Percentiles rank a stretch among this genome's conserved stretches.
Evolutionary conservation across 345 rosid species (phyloP).

Genomic region (Alliaria petiolata): DNA sequence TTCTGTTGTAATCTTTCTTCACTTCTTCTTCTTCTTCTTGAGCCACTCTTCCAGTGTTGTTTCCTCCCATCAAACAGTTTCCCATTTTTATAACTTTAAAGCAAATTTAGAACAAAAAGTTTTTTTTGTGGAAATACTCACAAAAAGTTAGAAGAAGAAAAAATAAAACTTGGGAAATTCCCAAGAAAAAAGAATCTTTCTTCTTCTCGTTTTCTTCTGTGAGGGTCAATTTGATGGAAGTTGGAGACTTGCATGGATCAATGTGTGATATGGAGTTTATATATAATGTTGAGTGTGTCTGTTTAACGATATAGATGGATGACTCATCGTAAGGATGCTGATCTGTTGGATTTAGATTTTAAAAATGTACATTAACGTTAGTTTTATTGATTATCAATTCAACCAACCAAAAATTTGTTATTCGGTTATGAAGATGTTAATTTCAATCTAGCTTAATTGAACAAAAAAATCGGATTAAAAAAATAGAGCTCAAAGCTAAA

Average conservation of each 20-base stretch:
- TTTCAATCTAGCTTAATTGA: not conserved
- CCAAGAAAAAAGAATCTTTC: slow-evolving; percentile 32
- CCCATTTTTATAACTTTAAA: slow-evolving; percentile 19
- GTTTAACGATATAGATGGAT: slow-evolving; percentile 11
- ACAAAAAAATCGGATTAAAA: not conserved
- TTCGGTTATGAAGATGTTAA: slow-evolving; percentile 13
- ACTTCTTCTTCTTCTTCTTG: slow-evolving; percentile 21
- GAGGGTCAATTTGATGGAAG: slow-evolving; percentile 16
- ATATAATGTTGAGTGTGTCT: not conserved
- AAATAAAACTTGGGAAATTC: slow-evolving; percentile 33
- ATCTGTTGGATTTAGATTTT: slow-evolving; percentile 6
- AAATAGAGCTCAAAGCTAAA: not conserved
- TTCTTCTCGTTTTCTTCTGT: slow-evolving; percentile 14
- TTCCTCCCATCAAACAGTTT: slow-evolving; percentile 35
- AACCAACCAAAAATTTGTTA: slow-evolving; percentile 19
- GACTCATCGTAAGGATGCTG: slow-evolving; percentile 25
- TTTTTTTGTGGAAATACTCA: not conserved
- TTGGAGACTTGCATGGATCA: slow-evolving; percentile 23
- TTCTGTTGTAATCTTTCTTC: slow-evolving; percentile 26
- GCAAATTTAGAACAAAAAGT: not conserved
- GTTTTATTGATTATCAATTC: slow-evolving; percentile 6
- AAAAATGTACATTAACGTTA: not conserved
- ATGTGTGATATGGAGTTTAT: slow-evolving; percentile 15
- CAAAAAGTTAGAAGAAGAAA: slow-evolving; percentile 22
- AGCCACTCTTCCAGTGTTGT: not conserved